phyloP scores from a whole-genome alignment of 768 basidiomycete genomes.

The Boletales sp. region DNA sequence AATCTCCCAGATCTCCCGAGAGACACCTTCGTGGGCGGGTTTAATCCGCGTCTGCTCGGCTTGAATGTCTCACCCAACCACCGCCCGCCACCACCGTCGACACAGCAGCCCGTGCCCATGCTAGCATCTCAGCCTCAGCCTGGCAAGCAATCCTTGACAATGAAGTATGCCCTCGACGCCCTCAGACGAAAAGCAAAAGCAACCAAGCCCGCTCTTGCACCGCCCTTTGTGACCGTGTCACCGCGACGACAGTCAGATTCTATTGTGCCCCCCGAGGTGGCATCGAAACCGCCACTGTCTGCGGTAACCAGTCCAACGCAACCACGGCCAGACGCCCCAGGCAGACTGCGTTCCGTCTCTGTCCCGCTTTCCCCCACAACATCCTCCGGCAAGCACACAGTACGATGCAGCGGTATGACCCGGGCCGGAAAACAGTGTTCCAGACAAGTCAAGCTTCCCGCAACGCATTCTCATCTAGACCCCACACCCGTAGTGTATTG shows the following conservation, averaged over 20 bases:
- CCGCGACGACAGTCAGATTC: slow-evolving; percentile 35
- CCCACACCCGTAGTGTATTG: slow-evolving; percentile 47
- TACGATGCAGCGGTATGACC: slow-evolving; percentile 66
- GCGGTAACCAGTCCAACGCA: slow-evolving; percentile 6
- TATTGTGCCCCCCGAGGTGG: slow-evolving; percentile 11
- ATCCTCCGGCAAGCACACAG: slow-evolving; percentile 13
- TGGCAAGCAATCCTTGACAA: slow-evolving; percentile 15
- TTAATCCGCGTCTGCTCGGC: slow-evolving; percentile 21
- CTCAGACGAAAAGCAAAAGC: slow-evolving; percentile 6
- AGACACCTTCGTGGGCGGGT: slow-evolving; percentile 50
- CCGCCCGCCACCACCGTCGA: slow-evolving; percentile 10
- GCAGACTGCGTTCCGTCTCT: slow-evolving; percentile 21
- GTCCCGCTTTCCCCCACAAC: slow-evolving; percentile 14
- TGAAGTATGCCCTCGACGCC: slow-evolving; percentile 21
- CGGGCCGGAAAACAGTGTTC: slow-evolving; percentile 60
- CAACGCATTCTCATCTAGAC: slow-evolving; percentile 21
- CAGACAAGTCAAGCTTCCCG: slow-evolving; percentile 50
- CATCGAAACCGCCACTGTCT: slow-evolving; percentile 3
- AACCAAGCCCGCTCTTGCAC: slow-evolving; percentile 15
- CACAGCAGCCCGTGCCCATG: slow-evolving; percentile 16
- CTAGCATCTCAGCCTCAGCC: slow-evolving; percentile 36
- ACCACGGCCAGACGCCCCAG: slow-evolving; percentile 7
- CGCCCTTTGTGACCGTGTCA: slow-evolving; percentile 15
- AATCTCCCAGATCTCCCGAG: slow-evolving; percentile 11
- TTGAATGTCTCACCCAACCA: slow-evolving; percentile 9